Conservation (phyloP, 768 basidiomycete genomes). For the Solioccasus polychromus region DNA sequence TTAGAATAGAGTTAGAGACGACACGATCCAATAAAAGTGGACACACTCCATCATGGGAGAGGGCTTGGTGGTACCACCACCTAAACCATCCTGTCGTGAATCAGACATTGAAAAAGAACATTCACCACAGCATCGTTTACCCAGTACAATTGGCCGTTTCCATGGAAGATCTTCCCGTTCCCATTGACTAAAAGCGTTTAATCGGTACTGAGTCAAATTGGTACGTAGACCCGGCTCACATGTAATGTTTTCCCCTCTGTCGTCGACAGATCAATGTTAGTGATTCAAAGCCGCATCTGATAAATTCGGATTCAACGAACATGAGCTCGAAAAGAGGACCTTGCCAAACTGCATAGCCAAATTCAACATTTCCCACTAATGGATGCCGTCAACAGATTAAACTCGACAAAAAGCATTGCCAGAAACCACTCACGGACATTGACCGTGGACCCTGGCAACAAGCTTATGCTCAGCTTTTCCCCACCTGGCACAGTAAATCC, state of each 20-base stretch:
- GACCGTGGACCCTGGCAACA: constrained; percentile 51
- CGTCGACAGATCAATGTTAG: background rate
- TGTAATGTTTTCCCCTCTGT: constrained; percentile 46
- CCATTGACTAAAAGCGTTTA: constrained; percentile 33
- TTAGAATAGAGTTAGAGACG: background rate
- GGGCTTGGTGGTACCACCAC: constrained; percentile 23
- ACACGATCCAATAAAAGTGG: background rate
- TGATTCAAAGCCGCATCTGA: background rate
- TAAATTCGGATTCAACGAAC: constrained; percentile 28
- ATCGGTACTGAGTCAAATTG: background rate
- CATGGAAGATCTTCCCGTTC: constrained; percentile 40
- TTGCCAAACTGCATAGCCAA: constrained; percentile 50
- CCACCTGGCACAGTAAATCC: constrained; percentile 57
- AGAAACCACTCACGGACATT: constrained; percentile 47
- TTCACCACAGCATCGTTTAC: constrained; percentile 14
- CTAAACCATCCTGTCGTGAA: constrained; percentile 25
- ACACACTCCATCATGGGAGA: constrained; percentile 41
- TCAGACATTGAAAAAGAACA: background rate
- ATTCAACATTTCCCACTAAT: constrained; percentile 54
- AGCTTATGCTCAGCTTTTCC: constrained; percentile 43
- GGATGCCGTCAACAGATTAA: background rate
- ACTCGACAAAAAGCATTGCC: background rate
- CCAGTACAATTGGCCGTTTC: constrained; percentile 45
- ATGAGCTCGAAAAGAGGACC: constrained; percentile 54
- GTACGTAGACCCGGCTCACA: constrained; percentile 35